Conservation (phyloP, 306 rosid species). For the Rosa rugosa region DNA sequence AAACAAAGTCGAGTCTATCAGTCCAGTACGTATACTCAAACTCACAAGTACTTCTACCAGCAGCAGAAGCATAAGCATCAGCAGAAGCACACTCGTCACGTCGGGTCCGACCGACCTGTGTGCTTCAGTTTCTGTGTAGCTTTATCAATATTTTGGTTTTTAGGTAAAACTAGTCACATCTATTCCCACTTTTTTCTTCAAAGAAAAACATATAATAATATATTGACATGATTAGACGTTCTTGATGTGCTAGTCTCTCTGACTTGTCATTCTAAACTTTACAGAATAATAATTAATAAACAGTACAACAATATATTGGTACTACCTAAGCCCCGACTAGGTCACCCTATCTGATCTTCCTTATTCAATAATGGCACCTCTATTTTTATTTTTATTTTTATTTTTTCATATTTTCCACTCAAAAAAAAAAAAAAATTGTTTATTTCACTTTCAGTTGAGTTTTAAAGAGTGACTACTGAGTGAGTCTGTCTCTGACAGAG, state of each 20-base stretch:
- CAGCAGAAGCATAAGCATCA: not conserved
- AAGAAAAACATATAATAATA: constrained; percentile 1
- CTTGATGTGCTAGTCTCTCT: constrained; percentile 26
- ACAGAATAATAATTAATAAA: not conserved
- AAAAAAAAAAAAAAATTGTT: not conserved
- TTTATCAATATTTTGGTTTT: not conserved
- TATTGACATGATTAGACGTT: constrained; percentile 43
- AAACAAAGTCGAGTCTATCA: not conserved
- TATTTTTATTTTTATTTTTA: not conserved
- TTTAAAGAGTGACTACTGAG: not conserved
- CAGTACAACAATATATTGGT: constrained; percentile 8
- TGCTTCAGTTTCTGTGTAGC: not conserved
- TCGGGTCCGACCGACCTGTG: not conserved
- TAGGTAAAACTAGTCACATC: not conserved
- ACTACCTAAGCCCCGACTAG: not conserved
- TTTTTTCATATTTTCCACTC: not conserved
- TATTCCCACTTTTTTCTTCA: not conserved
- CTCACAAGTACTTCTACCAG: not conserved
- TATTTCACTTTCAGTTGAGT: not conserved
- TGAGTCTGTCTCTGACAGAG: constrained; percentile 6
- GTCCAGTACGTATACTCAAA: not conserved
- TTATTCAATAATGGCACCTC: constrained; percentile 3
- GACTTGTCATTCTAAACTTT: constrained; percentile 35
- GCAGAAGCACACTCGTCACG: not conserved
- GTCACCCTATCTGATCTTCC: constrained; percentile 10